Evolutionary conservation across 208 protist species (phyloP).

Genomic region (Wallacemonas sp.): DNA sequence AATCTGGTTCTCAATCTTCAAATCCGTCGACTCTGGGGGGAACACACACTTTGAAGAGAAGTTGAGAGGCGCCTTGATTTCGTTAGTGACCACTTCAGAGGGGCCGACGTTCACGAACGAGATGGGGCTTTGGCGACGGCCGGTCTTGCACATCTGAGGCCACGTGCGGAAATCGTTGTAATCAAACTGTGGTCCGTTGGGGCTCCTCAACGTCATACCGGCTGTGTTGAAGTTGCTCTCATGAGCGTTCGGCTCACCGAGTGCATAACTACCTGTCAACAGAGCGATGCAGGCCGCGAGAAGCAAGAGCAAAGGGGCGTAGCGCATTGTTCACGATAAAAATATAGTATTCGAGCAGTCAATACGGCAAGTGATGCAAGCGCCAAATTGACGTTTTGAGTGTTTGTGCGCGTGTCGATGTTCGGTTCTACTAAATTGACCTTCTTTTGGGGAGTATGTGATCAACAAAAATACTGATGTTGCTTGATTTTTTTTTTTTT

Average conservation of each 20-base stretch:
- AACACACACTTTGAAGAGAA: conserved; percentile 69
- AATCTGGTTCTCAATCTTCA: conserved; percentile 59
- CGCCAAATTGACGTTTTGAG: too few species aligned
- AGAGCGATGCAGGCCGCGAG: not conserved
- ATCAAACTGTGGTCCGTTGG: conserved; percentile 31
- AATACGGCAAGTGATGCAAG: too few species aligned
- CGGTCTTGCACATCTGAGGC: conserved; percentile 44
- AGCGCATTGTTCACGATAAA: not conserved
- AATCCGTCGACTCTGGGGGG: conserved; percentile 37
- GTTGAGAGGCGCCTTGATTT: conserved; percentile 29
- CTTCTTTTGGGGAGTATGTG: too few species aligned
- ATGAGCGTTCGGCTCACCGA: conserved; percentile 21
- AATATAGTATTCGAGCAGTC: too few species aligned
- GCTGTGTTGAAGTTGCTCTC: conserved; percentile 67
- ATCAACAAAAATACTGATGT: too few species aligned
- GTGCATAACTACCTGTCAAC: not conserved
- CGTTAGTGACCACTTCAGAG: conserved; percentile 33
- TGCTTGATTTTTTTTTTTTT: too few species aligned
- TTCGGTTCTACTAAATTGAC: too few species aligned
- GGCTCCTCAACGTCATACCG: conserved; percentile 21
- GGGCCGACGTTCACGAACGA: conserved; percentile 63
- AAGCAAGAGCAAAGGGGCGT: not conserved
- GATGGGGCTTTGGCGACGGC: conserved; percentile 69
- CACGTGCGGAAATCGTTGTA: conserved; percentile 53
- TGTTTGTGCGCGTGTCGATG: not conserved